Conservation (phyloP, 83 land plant species). For the Thuja plicata region DNA sequence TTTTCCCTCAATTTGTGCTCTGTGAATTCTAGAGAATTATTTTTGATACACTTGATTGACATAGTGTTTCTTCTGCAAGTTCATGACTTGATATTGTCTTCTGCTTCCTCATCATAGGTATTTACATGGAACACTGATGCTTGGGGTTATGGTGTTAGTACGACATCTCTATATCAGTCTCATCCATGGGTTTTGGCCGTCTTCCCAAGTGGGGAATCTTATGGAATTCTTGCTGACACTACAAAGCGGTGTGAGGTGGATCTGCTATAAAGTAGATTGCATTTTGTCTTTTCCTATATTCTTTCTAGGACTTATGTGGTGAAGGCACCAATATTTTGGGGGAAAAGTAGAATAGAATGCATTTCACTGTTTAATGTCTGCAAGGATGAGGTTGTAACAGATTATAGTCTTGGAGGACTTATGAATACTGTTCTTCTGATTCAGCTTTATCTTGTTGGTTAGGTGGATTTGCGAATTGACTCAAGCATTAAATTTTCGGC, state of each 20-base stretch:
- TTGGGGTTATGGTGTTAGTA: conserved; percentile 86
- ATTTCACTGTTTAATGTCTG: neutral
- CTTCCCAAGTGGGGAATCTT: conserved; percentile 77
- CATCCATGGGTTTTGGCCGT: conserved; percentile 96
- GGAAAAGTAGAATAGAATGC: neutral
- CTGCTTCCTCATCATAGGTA: conserved; percentile 37
- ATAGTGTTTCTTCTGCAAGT: neutral
- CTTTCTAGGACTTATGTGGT: neutral
- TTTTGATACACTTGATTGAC: neutral
- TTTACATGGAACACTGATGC: conserved; percentile 98
- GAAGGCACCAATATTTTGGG: neutral
- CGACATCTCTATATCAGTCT: conserved; percentile 90
- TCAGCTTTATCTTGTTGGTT: conserved; percentile 10
- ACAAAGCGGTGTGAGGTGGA: conserved; percentile 87
- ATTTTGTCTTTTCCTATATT: neutral
- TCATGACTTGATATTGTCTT: neutral
- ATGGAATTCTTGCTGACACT: conserved; percentile 95
- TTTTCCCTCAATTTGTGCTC: neutral
- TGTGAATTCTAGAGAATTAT: neutral
- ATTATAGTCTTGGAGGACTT: neutral
- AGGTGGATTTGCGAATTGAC: conserved; percentile 82
- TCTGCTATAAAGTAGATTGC: neutral
- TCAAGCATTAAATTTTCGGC: conserved; percentile 55
- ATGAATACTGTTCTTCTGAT: neutral
- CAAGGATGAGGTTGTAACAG: neutral